phyloP scores from a whole-genome alignment of 805 yeast genomes.

The Hanseniaspora guilliermondii region DNA sequence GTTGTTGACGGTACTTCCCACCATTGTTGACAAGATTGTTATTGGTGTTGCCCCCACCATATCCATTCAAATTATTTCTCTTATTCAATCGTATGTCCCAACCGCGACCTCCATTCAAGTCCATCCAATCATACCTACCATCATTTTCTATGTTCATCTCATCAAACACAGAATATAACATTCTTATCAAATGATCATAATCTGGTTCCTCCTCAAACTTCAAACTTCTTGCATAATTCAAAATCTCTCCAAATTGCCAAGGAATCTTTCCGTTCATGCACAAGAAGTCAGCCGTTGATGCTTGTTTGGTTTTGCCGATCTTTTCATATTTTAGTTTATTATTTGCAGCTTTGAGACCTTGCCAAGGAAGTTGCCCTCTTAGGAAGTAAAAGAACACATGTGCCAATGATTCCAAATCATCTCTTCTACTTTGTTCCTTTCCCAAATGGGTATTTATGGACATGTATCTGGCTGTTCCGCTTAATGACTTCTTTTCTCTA shows the following conservation, averaged over 20 bases:
- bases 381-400: conserved; percentile 71
- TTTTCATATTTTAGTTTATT: conserved; percentile 72
- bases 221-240: conserved; percentile 53
- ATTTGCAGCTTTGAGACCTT: conserved; percentile 80
- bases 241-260: conserved; percentile 59
- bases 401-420: conserved; percentile 69
- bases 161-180: conserved; percentile 48
- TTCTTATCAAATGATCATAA: conserved; percentile 50
- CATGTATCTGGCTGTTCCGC: conserved; percentile 83
- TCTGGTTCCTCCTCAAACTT: conserved; percentile 74
- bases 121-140: conserved; percentile 72
- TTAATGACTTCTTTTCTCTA: conserved; percentile 63
- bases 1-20: conserved; percentile 18
- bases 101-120: conserved; percentile 63
- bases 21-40: conserved; percentile 17
- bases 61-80: conserved; percentile 71
- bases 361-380: conserved; percentile 78
- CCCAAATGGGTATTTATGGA: conserved; percentile 81
- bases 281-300: conserved; percentile 50
- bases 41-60: conserved; percentile 57
- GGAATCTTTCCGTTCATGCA: conserved; percentile 49
- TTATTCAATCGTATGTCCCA: conserved; percentile 69
- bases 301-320: conserved; percentile 68
- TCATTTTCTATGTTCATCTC: conserved; percentile 50
- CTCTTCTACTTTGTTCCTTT: conserved; percentile 71